Evolutionary conservation across 495 filamentous ascomycete genomes (phyloP), one percentile per base, ranked within the genome.

Genomic region (Xylaria flabelliformis): DNA sequence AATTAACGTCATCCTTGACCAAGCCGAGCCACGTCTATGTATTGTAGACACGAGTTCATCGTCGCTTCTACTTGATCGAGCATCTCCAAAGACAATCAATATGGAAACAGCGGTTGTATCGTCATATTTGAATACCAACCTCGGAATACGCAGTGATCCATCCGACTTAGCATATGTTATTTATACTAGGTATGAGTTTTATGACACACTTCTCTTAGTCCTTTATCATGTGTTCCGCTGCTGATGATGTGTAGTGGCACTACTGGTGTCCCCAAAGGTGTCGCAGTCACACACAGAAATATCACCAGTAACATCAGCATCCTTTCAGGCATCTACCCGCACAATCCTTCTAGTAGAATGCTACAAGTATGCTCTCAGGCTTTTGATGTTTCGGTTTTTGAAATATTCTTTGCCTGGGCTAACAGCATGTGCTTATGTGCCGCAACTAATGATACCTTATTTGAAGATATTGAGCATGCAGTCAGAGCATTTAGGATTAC

Each of bases 361-460:
- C 79, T 97, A 4, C 92, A 94, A 75, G 88, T 91, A 10, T 93
- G 89, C 73, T 92, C 90, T 0, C 89, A 92, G 76, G 89, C 88
- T 19, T 95, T 93, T 75, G 90, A 93, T 76, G 90, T 93, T 21
- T 93, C 91, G 1, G 90, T 95, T 1, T 93, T 94, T 73, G 93
- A 94, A 72, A 91, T 94, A 19, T 93, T 95, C 75, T 94, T 92
- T 71, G 80, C 93, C 12, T 94, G 91, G 92, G 85, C 85, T 29
- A 84, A 84, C 44, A 91, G 91, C n/a, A 90, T 93, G 80, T 90
- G 88, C 71, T 82, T 95, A 29, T 94, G 90, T 76, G 88, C 91
- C 6, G 89, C 86, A 12, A 85, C 86, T 5, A 91, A 91, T 62
- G 89, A 92, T 70, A 81, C 84, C 6, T 77, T 94, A 1, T 90